phyloP scores from a whole-genome alignment of 164 flowering plant genomes.

The Nelumbo lutea region DNA sequence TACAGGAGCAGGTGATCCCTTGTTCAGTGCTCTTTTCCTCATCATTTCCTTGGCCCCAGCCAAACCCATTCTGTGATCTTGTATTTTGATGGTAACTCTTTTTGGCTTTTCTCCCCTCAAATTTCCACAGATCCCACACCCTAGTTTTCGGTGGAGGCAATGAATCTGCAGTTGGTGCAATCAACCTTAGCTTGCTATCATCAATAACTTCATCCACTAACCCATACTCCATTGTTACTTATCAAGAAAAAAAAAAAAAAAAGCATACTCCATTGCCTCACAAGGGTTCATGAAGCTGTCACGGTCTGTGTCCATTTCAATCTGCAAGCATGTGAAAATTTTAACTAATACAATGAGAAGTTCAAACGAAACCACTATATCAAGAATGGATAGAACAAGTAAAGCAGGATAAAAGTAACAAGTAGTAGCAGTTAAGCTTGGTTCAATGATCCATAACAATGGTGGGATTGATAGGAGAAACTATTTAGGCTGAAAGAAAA shows the following conservation, averaged over 20 bases:
- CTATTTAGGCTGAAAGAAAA: no score
- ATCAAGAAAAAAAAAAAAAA: no score
- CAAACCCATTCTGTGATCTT: slow-evolving; percentile 36
- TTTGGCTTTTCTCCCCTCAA: slow-evolving; percentile 50
- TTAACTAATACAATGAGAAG: background rate
- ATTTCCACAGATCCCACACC: slow-evolving; percentile 60
- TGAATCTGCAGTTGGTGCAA: slow-evolving; percentile 76
- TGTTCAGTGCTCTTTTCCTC: slow-evolving; percentile 28
- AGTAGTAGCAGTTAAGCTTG: no score
- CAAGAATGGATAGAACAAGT: no score
- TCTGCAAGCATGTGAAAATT: slow-evolving; percentile 35
- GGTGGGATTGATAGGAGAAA: no score
- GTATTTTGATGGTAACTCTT: slow-evolving; percentile 71
- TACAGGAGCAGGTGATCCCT: slow-evolving; percentile 32
- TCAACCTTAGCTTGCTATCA: slow-evolving; percentile 89
- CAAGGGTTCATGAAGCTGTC: slow-evolving; percentile 86
- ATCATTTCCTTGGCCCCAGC: slow-evolving; percentile 25
- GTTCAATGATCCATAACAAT: no score
- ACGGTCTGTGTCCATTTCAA: slow-evolving; percentile 75
- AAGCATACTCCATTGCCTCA: slow-evolving; percentile 58
- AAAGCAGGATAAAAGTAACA: no score
- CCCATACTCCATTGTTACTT: slow-evolving; percentile 38
- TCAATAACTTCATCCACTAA: slow-evolving; percentile 81
- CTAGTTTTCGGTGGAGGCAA: slow-evolving; percentile 70
- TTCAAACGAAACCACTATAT: background rate